A percentile compares a stretch with the other conserved stretches of the same genome.
These are phyloP conservation scores for Usnea hakonensis DNA, from an alignment of 495 filamentous ascomycete genomes.

Conservation along the genomic window DNA sequence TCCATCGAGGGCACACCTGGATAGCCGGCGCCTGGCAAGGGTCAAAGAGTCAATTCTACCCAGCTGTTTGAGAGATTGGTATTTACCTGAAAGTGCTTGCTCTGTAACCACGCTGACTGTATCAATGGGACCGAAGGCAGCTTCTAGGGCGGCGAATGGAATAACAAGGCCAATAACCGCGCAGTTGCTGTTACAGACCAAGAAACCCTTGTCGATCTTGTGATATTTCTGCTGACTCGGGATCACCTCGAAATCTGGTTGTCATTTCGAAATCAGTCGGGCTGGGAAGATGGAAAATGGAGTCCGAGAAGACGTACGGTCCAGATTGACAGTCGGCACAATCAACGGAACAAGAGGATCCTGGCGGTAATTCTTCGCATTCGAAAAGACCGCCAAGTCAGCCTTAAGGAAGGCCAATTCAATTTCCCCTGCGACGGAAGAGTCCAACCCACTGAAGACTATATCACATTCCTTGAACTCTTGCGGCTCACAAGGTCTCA, in stretches of 20 bases:
- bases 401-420: constrained; percentile 75
- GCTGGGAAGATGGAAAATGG: too few relatives aligned
- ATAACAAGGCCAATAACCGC: constrained; percentile 84
- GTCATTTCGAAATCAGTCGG: too few relatives aligned
- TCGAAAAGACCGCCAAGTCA: constrained; percentile 75
- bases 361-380: constrained; percentile 82
- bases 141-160: constrained; percentile 75
- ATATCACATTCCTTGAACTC: constrained; percentile 77
- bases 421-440: constrained; percentile 73
- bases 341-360: constrained; percentile 77
- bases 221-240: constrained; percentile 63
- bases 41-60: background rate
- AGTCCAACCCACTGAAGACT: constrained; percentile 83
- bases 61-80: background rate
- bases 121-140: constrained; percentile 66
- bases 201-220: constrained; percentile 64
- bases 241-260: constrained; percentile 70
- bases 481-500: constrained; percentile 67
- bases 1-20: constrained; percentile 71
- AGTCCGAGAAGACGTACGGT: too few relatives aligned
- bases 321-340: constrained; percentile 75
- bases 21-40: constrained; percentile 60
- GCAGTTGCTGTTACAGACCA: constrained; percentile 88
- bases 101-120: constrained; percentile 76
- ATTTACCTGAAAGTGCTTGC: constrained; percentile 59